Base-by-base conservation (phyloP, 2,329 filamentous ascomycete species). In the Trichoderma hamatum region DNA sequence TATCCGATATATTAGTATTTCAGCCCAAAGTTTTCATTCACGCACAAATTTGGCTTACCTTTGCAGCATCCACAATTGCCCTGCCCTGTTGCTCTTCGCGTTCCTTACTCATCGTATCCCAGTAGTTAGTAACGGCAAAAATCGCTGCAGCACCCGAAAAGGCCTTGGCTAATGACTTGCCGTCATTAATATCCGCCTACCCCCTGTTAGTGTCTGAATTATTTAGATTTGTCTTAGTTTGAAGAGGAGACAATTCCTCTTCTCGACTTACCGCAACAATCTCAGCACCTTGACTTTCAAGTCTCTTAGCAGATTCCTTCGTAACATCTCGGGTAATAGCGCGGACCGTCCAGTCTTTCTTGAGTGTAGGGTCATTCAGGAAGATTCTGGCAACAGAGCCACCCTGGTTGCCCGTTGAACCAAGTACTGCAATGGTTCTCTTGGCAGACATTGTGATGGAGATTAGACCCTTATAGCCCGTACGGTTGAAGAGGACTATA, bases 321-420 rank as follows among this genome's bases (percentile, higher is more conserved):
- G 55, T 58, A 34, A 58, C 21, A 34, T 58, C 55, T 58, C 55
- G 55, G 30, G 55, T 58, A 26, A 58, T 58, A 58, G 55, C 55
- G n/a, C 55, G 55, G 30, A 58, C 55, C 14, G 55, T 36, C 55
- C 55, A 58, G 21, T 58, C n/a, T 32, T 58, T 24, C 32, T 36
- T 58, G 5, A 58, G 55, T 36, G 36, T 58, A 14, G 55, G 55
- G n/a, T 58, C 55, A 5, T 10, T 36, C 14, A 39, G 5, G 14
- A 39, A 39, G 36, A 39, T 39, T 39, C 7, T 39, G 14, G 36
- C 36, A 6, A 39, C 36, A 19, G 36, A 39, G 36, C 36, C 36
- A 16, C 36, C 36, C 5, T 39, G 36, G 36, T 39, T 39, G 14
- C 36, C 36, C 16, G 36, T 39, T 39, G 36, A 39, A 19, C 36